These are phyloP conservation scores for Exophiala sp. DNA, from an alignment of 2,329 filamentous ascomycete species.

Conservation along the genomic window DNA sequence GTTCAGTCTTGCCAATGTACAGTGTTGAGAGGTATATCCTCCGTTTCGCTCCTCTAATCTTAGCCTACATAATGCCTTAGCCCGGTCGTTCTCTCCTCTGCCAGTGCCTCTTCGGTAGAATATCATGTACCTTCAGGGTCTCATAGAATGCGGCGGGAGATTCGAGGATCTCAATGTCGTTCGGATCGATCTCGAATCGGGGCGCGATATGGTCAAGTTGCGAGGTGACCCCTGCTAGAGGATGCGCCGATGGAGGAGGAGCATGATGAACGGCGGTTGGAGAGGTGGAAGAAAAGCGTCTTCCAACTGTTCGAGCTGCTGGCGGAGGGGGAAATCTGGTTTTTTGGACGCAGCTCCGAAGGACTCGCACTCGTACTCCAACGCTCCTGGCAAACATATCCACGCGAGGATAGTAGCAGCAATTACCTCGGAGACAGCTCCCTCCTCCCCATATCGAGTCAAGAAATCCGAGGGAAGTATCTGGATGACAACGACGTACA, in stretches of 20 bases:
- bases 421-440: not conserved
- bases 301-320: slow-evolving; percentile 9
- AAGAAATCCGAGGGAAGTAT: not conserved
- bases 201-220: slow-evolving; percentile 87
- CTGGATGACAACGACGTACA: not conserved
- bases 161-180: slow-evolving; percentile 70
- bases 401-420: not conserved
- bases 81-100: slow-evolving; percentile 4
- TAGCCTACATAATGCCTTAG: slow-evolving; percentile 49
- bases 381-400: slow-evolving; percentile 26
- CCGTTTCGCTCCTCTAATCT: slow-evolving; percentile 70
- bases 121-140: slow-evolving; percentile 65
- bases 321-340: slow-evolving; percentile 4
- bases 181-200: slow-evolving; percentile 78
- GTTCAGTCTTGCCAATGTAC: slow-evolving; percentile 90
- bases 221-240: slow-evolving; percentile 55
- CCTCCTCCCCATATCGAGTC: slow-evolving; percentile 2
- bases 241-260: slow-evolving; percentile 40
- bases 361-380: slow-evolving; percentile 17
- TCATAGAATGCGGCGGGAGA: slow-evolving; percentile 87
- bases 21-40: slow-evolving; percentile 91
- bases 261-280: slow-evolving; percentile 15
- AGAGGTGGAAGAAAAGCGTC: slow-evolving; percentile 18
- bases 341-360: slow-evolving; percentile 23
- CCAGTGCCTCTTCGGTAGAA: not conserved